Evolutionary conservation across 2,329 filamentous ascomycete species (phyloP).

Genomic region (Exophiala xenobiotica): DNA sequence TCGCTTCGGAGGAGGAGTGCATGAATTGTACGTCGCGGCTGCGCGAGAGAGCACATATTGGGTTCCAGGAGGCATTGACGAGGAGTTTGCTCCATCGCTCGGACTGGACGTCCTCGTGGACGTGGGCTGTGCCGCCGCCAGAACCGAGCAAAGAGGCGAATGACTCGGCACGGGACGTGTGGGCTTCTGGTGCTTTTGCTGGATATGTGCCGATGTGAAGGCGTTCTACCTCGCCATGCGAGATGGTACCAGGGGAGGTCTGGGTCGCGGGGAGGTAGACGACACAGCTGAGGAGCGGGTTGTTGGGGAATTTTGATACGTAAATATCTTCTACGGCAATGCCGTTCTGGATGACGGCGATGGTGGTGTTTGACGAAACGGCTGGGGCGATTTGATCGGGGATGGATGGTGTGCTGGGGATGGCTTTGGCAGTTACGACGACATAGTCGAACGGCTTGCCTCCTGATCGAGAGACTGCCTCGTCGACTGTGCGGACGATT

Average conservation of each 20-base stretch:
- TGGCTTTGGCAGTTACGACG: slow-evolving; percentile 49
- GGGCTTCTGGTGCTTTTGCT: slow-evolving; percentile 27
- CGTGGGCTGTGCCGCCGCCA: slow-evolving; percentile 49
- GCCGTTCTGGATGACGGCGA: slow-evolving; percentile 63
- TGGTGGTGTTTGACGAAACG: slow-evolving; percentile 45
- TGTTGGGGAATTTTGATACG: slow-evolving; percentile 47
- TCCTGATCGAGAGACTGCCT: slow-evolving; percentile 21
- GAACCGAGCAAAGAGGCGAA: slow-evolving; percentile 46
- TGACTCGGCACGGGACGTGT: slow-evolving; percentile 34
- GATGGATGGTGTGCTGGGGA: slow-evolving; percentile 40
- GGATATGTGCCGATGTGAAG: slow-evolving; percentile 55
- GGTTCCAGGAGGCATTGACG: slow-evolving; percentile 62
- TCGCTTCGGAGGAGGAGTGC: slow-evolving; percentile 40
- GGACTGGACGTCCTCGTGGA: slow-evolving; percentile 56
- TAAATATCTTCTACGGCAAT: slow-evolving; percentile 61
- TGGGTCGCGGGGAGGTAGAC: slow-evolving; percentile 56
- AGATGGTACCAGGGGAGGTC: slow-evolving; percentile 48
- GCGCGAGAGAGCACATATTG: slow-evolving; percentile 57
- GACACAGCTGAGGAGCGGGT: slow-evolving; percentile 57
- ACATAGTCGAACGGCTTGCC: slow-evolving; percentile 46
- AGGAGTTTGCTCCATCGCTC: slow-evolving; percentile 62
- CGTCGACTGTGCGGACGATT: slow-evolving; percentile 26
- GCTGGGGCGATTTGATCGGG: slow-evolving; percentile 41
- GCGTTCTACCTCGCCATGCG: slow-evolving; percentile 47
- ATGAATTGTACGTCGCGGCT: slow-evolving; percentile 55